Conservation (phyloP, 208 protist genomes). For the Acanthamoeba royreba region DNA sequence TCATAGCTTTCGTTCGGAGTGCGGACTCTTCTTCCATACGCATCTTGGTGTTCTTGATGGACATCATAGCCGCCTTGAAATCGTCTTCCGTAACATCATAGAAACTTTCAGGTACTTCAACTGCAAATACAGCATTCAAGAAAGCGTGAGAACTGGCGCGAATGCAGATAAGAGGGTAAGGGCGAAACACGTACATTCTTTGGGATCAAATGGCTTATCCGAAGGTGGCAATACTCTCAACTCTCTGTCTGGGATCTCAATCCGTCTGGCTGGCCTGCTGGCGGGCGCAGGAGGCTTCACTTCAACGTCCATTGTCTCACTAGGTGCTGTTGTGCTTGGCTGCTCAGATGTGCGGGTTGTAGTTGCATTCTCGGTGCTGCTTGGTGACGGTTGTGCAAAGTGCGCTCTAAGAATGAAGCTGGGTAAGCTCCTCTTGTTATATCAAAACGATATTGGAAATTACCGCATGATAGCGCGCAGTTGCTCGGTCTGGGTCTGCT, state of each 20-base stretch:
- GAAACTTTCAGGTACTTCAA: constrained; percentile 29
- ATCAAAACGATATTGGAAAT: neutral
- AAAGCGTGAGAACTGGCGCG: neutral
- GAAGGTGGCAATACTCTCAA: neutral
- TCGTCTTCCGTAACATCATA: neutral
- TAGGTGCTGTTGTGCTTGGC: neutral
- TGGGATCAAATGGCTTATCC: neutral
- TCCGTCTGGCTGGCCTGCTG: neutral
- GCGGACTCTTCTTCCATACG: neutral
- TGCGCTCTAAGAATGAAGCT: neutral
- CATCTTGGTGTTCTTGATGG: neutral
- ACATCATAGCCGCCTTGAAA: neutral
- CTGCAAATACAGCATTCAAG: neutral
- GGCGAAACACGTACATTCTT: neutral
- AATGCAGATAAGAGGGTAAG: neutral
- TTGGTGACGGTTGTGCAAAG: neutral
- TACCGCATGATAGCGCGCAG: neutral
- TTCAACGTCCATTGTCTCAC: neutral
- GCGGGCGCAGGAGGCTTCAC: neutral
- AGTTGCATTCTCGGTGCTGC: neutral
- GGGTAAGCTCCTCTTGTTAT: neutral
- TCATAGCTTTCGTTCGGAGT: neutral
- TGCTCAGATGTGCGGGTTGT: neutral
- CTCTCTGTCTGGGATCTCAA: neutral
- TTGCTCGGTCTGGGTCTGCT: neutral